Base-by-base conservation (phyloP, 768 basidiomycete species). In the Phaffia tasmanica region DNA sequence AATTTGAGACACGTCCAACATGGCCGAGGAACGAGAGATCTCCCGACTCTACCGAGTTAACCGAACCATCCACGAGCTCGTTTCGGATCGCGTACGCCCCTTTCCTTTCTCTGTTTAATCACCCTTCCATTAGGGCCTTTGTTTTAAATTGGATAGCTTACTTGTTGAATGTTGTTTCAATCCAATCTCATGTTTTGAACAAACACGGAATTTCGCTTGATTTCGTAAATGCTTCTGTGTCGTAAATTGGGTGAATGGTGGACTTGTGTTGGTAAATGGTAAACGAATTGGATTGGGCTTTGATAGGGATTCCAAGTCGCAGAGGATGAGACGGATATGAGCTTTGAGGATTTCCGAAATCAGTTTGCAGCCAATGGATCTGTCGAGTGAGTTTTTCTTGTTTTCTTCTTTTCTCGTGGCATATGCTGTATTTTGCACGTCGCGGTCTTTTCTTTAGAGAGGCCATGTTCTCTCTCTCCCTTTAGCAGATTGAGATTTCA, bases 31-130 rank as follows among this genome's bases (percentile, higher is more conserved):
- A 54, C 46, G 66, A n/a, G 66, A 67, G 29, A 61, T 67, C 29
- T 60, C 66, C 7, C 66, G 66, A 48, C 81, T 98, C 74, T 98
- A 92, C 90, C 87, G 93, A 74, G 92, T 98, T 70, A 91, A 91
- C 77, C 80, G 89, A 72, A 98, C 95, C 58, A 87, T 97, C 53
- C 93, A 97, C 75, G 94, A 99, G 78, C 85, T 99, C 62, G 89
- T 93, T 70, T 84, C 85, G 76, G 94, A 99, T 77, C 84, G 95
- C 80, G 95, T 97, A 69, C 78, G 79, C 73, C 9, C 35, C 19
- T 16, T 35, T 65, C 61, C 2, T 27, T 19, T 6, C 56, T 27
- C 32, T 8, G 15, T 51, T 50, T 30, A 4, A 48, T 11, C 3
- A 48, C 1, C 21, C 9, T 23, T 23, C 3, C 14, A 25, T 18